Conservation (phyloP, 108 stramenopile species). For the Fragilaria radians region DNA sequence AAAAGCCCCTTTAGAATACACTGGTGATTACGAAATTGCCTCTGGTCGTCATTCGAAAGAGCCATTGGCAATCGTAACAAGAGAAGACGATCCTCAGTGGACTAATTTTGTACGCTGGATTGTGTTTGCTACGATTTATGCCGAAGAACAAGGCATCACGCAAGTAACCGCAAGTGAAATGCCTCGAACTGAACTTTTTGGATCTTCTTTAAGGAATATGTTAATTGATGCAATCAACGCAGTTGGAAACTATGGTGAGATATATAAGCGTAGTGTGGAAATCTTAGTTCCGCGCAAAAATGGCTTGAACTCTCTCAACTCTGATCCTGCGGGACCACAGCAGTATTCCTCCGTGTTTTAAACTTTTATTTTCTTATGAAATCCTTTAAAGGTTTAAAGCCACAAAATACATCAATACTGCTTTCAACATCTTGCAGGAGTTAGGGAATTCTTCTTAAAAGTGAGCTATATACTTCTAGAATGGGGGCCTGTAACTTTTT, state of each 20-base stretch:
- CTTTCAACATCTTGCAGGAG: too few relatives aligned
- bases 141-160: slow-evolving; percentile 31
- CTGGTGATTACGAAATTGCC: slow-evolving; percentile 16
- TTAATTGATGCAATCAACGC: slow-evolving; percentile 4
- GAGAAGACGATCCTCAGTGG: slow-evolving; percentile 37
- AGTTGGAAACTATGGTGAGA: slow-evolving; percentile 10
- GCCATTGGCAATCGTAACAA: slow-evolving; percentile 35
- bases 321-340: slow-evolving; percentile 9
- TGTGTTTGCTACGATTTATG: slow-evolving; percentile 31
- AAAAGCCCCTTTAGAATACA: slow-evolving; percentile 7
- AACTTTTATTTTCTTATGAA: too few relatives aligned
- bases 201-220: neutral
- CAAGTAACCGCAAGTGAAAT: slow-evolving; percentile 5
- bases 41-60: slow-evolving; percentile 14
- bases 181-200: slow-evolving; percentile 3
- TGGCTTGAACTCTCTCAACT: slow-evolving; percentile 30
- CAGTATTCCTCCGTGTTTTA: neutral
- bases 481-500: too few relatives aligned
- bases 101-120: slow-evolving; percentile 44
- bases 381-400: too few relatives aligned
- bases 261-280: slow-evolving; percentile 10
- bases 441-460: too few relatives aligned
- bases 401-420: too few relatives aligned
- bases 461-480: too few relatives aligned
- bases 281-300: slow-evolving; percentile 6